phyloP scores from a whole-genome alignment of 805 yeast species.

The Kluyveromyces wickerhamii region DNA sequence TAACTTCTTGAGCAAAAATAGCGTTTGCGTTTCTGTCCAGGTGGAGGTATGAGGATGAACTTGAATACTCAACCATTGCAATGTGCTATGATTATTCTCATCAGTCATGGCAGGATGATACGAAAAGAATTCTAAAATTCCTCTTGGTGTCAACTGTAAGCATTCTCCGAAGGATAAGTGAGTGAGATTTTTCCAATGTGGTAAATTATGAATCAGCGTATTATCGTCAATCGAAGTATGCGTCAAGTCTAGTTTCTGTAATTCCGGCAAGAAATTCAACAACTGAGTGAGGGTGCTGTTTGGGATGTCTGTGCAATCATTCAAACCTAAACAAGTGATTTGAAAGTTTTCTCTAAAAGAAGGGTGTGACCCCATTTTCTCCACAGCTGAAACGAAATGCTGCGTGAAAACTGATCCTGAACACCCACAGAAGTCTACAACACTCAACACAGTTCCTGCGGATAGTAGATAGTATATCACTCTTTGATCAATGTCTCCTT shows the following conservation, averaged over 20 bases:
- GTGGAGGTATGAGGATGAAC: conserved; percentile 56
- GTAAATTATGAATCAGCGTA: conserved; percentile 45
- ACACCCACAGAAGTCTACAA: conserved; percentile 86
- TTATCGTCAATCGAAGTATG: conserved; percentile 71
- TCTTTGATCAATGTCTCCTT: conserved; percentile 64
- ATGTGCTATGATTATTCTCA: conserved; percentile 32
- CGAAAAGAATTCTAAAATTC: conserved; percentile 57
- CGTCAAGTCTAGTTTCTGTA: conserved; percentile 67
- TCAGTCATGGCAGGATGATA: conserved; percentile 57
- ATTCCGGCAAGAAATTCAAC: conserved; percentile 47
- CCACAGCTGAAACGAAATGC: conserved; percentile 41
- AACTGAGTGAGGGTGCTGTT: conserved; percentile 38
- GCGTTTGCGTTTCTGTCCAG: conserved; percentile 42
- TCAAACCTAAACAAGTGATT: conserved; percentile 53
- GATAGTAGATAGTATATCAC: conserved; percentile 21
- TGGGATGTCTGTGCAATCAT: conserved; percentile 78
- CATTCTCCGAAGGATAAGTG: conserved; percentile 66
- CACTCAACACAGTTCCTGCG: conserved; percentile 39
- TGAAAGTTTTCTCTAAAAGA: conserved; percentile 28
- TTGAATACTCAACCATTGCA: conserved; percentile 61
- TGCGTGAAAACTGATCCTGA: conserved; percentile 53
- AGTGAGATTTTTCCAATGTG: conserved; percentile 52
- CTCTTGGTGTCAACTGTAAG: conserved; percentile 63
- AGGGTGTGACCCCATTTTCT: conserved; percentile 17
- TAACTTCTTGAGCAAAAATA: conserved; percentile 37